Percentiles rank a stretch among this genome's conserved stretches.
Conservation (phyloP, 2,329 filamentous ascomycete genomes). For the Didymella arachidicola region DNA sequence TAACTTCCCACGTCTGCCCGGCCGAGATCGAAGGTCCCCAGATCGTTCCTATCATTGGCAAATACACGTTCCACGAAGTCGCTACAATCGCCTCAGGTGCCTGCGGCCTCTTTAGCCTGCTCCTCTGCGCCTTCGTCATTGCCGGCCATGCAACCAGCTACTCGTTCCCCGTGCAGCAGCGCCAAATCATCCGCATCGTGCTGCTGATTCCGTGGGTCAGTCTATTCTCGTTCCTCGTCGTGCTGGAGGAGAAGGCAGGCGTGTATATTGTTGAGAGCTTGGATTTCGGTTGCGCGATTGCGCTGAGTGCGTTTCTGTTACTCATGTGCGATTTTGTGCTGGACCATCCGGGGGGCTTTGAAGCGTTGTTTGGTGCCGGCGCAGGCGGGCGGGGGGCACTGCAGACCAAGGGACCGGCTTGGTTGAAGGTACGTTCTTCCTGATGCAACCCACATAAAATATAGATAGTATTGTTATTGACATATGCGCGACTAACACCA, state of each 20-base stretch:
- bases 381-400: constrained; percentile 24
- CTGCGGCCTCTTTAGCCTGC: constrained; percentile 28
- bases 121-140: constrained; percentile 28
- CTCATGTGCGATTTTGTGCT: constrained; percentile 45
- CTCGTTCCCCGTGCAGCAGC: constrained; percentile 40
- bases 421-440: constrained; percentile 35
- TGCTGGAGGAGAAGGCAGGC: constrained; percentile 30
- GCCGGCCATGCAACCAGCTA: constrained; percentile 38
- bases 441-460: neutral
- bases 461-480: too few species aligned
- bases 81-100: constrained; percentile 34
- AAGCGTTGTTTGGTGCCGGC: constrained; percentile 40
- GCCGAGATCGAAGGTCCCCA: constrained; percentile 22
- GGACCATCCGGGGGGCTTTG: constrained; percentile 35
- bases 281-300: constrained; percentile 43
- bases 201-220: constrained; percentile 38
- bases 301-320: constrained; percentile 40
- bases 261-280: constrained; percentile 31
- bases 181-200: constrained; percentile 41
- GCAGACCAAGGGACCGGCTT: constrained; percentile 29
- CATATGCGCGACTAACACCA: neutral
- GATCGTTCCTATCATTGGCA: constrained; percentile 33
- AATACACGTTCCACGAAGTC: constrained; percentile 37
- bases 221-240: constrained; percentile 36
- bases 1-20: constrained; percentile 26